Evolutionary conservation across 129 eudicot species (phyloP), one percentile per base, ranked within the genome.

Genomic region (Ambrosia artemisiifolia): DNA sequence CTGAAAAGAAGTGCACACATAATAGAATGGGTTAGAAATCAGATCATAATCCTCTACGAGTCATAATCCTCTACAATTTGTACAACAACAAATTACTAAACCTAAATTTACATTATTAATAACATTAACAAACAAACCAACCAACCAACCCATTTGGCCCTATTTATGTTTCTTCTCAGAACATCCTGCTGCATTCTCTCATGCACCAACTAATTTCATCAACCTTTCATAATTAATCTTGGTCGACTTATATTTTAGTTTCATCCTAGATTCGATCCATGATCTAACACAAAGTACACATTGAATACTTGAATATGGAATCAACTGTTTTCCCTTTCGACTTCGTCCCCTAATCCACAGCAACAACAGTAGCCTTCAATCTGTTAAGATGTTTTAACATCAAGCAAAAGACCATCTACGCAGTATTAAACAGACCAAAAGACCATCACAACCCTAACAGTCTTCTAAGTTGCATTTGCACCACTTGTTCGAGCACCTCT

Each of bases 281-380:
- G 98, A 93, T 66, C 77, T 87, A 5, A 93, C 71, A 81, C 96
- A 93, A 43, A 87, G 81, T 67, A 84, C 55, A 59, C 79, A 75
- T 35, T 78, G 88, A 13, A 85, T 70, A 42, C 74, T 83, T 43
- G 77, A 72, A 73, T 77, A 65, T 18, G 95, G 79, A 65, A 84
- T 63, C 24, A 77, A 69, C 54, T 74, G 81, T 30, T 87, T 79
- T 61, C 88, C 73, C 76, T 81, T 10, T 85, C 88, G 40, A 89
- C 80, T 70, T 90, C 98, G 40, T 93, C 95, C 35, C 95, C 98
- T 77, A n/a, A n/a, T n/a, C n/a, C n/a, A n/a, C n/a, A n/a, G n/a
- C n/a, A n/a, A n/a, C n/a, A n/a, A n/a, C n/a, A n/a, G n/a, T n/a
- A n/a, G n/a, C n/a, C n/a, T n/a, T n/a, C n/a, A n/a, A n/a, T n/a